Evolutionary conservation across 2,329 filamentous ascomycete genomes (phyloP).

Genomic region (Leptographium wingfieldii): DNA sequence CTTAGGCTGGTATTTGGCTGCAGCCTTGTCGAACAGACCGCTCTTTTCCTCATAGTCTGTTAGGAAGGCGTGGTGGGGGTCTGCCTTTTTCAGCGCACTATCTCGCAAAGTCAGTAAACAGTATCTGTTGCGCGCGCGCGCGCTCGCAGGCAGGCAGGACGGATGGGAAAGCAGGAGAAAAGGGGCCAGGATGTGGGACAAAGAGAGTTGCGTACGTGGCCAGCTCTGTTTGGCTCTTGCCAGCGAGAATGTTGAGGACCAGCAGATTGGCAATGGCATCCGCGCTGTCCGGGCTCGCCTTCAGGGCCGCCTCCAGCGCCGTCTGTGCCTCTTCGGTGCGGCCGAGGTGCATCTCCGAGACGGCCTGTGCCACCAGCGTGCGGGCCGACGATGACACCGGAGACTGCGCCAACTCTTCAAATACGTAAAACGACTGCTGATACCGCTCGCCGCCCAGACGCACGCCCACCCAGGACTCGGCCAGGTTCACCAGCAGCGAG

Average conservation of each 20-base stretch:
- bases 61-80: conserved; percentile 59
- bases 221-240: conserved; percentile 55
- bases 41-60: conserved; percentile 73
- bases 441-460: conserved; percentile 88
- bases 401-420: conserved; percentile 85
- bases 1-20: conserved; percentile 76
- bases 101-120: neutral
- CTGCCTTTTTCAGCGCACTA: conserved; percentile 43
- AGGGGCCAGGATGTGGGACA: conserved; percentile 17
- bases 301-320: conserved; percentile 66
- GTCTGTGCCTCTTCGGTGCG: conserved; percentile 79
- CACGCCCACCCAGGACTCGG: conserved; percentile 89
- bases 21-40: conserved; percentile 74
- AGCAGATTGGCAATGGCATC: conserved; percentile 74
- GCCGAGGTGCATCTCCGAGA: conserved; percentile 83
- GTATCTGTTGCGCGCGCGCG: neutral
- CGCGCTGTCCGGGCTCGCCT: conserved; percentile 57
- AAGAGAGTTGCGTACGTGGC: conserved; percentile 36
- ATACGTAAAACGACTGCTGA: conserved; percentile 94
- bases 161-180: neutral
- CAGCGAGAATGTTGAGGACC: conserved; percentile 65
- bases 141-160: too few species aligned
- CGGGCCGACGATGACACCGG: conserved; percentile 65
- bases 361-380: conserved; percentile 73
- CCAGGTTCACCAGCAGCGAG: conserved; percentile 82